Evolutionary conservation across 2,329 filamentous ascomycete genomes (phyloP), one percentile per base, ranked within the genome.

Genomic region (Domatiomyces globalis): DNA sequence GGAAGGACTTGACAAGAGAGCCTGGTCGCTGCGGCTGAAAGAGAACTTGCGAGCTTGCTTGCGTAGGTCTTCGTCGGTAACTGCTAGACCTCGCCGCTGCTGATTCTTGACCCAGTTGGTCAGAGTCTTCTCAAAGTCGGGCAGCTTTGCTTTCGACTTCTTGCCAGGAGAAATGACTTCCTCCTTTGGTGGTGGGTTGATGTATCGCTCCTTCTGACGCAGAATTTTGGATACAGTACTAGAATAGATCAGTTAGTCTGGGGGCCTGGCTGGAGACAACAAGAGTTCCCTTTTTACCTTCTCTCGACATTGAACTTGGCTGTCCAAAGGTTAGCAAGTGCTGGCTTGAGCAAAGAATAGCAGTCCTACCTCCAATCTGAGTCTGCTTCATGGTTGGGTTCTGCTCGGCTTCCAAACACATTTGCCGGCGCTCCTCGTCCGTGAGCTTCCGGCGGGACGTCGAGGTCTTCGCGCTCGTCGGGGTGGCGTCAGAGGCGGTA

Each of bases 151-250:
- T 70, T 94, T 95, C 52, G 78, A 73, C 59, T 85, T 83, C 67
- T 92, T 94, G 58, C 85, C 78, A 5, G 87, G 85, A 45, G 88
- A 90, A 60, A 77, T 79, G 65, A 75, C 87, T 59, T 82, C 84
- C 66, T 87, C 88, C 51, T 58, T 58, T 9, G 53, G 51, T 48
- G 56, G 57, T 50, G 81, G 80, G 63, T 83, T 85, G 15, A 96
- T 77, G 68, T 94, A 96, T 66, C 94, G 92, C 57, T 98, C 92
- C 71, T 90, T 94, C 63, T 95, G 84, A 50, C 90, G 83, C 58
- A 98, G 70, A 51, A 96, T 92, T 66, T 98, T 98, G 50, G 92
- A 98, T n/a, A 98, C 92, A 47, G 92, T 98, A 71, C 92, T 98
- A 67, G 51, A 62, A 48, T 29, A 46, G 52, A 58, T 57, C 53